phyloP scores from a whole-genome alignment of 108 stramenopile genomes.

The Epithemia pelagica region DNA sequence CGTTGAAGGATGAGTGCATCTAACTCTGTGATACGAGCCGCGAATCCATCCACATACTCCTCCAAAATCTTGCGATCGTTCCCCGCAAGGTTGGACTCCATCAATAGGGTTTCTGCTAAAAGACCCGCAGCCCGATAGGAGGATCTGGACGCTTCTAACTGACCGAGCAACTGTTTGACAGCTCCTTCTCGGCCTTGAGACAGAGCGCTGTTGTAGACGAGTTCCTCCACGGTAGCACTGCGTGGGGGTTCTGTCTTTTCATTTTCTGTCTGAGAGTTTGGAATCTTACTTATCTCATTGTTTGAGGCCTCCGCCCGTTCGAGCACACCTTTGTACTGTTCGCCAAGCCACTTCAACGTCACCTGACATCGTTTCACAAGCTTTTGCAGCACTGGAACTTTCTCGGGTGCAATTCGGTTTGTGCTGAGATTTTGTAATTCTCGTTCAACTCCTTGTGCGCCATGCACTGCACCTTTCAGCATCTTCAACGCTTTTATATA shows the following conservation, averaged over 20 bases:
- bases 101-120: conserved; percentile 76
- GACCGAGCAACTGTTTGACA: conserved; percentile 79
- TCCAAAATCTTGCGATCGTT: conserved; percentile 66
- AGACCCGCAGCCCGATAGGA: conserved; percentile 81
- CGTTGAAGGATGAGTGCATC: conserved; percentile 64
- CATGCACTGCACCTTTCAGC: conserved; percentile 73
- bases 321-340: conserved; percentile 74
- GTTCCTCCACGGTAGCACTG: conserved; percentile 53
- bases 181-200: conserved; percentile 78
- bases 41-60: conserved; percentile 80
- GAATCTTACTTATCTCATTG: conserved; percentile 56
- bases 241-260: not conserved
- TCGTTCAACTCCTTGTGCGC: conserved; percentile 54
- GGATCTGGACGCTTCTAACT: conserved; percentile 70
- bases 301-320: conserved; percentile 81
- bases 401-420: conserved; percentile 13
- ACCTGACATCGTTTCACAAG: conserved; percentile 62
- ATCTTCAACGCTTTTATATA: conserved; percentile 77
- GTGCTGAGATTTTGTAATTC: conserved; percentile 41
- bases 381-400: conserved; percentile 34
- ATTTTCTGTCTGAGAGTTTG: conserved; percentile 13
- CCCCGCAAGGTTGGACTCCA: conserved; percentile 69
- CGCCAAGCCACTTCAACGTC: conserved; percentile 61
- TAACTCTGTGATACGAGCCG: conserved; percentile 68
- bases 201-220: conserved; percentile 81